phyloP scores from a whole-genome alignment of 768 basidiomycete species.

The Collybia nuda region DNA sequence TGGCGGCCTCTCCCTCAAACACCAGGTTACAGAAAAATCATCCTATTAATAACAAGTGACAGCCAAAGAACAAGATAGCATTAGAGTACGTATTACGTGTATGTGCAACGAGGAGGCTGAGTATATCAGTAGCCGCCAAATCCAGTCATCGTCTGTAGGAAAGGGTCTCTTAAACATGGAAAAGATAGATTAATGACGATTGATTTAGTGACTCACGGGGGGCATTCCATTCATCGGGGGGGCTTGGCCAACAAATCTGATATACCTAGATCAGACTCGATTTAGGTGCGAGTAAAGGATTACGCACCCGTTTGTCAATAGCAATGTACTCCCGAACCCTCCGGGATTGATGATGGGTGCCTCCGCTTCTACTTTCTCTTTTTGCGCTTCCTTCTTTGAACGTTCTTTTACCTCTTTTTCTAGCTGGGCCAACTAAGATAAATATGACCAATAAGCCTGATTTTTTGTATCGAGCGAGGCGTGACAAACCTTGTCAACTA shows the following conservation, averaged over 20 bases:
- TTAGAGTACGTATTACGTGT: conserved; percentile 31
- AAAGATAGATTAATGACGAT: background rate
- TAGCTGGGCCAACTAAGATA: conserved; percentile 62
- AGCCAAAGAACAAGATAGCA: conserved; percentile 14
- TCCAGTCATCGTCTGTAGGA: conserved; percentile 59
- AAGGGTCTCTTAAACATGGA: conserved; percentile 5
- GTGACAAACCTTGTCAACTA: conserved; percentile 65
- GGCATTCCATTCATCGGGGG: conserved; percentile 73
- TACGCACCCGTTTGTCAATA: conserved; percentile 77
- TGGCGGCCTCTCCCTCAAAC: too few relatives aligned
- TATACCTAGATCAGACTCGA: background rate
- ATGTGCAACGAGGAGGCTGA: conserved; percentile 16
- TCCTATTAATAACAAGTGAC: conserved; percentile 22
- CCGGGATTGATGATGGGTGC: conserved; percentile 89
- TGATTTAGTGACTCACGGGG: conserved; percentile 50
- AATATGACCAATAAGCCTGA: background rate
- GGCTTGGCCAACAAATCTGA: conserved; percentile 62
- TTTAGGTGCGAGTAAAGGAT: conserved; percentile 1
- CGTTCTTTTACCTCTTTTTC: conserved; percentile 91
- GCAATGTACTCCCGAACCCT: conserved; percentile 53
- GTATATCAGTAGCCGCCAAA: conserved; percentile 41
- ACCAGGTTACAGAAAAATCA: conserved; percentile 8
- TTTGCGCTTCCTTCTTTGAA: conserved; percentile 81
- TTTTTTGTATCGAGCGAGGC: background rate
- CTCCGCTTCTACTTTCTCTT: conserved; percentile 87